Evolutionary conservation across 768 basidiomycete species (phyloP).

Genomic region (Tephrocybe sp.): DNA sequence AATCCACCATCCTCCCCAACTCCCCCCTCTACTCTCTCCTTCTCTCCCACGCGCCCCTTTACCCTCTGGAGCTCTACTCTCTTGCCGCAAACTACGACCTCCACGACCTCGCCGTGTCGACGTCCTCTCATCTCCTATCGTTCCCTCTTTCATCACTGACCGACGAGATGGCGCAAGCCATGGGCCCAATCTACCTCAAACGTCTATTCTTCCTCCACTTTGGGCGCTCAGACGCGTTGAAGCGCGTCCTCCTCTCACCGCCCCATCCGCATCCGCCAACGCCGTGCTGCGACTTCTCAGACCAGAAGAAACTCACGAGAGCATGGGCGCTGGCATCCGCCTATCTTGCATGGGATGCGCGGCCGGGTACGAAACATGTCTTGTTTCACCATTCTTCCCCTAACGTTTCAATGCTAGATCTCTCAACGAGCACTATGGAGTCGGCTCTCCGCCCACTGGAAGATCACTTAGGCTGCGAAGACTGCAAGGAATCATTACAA

Average conservation of each 20-base stretch:
- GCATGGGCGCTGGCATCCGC: constrained; percentile 84
- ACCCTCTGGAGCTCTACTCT: constrained; percentile 71
- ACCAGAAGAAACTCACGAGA: constrained; percentile 77
- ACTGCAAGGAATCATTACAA: constrained; percentile 61
- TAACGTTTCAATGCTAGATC: constrained; percentile 41
- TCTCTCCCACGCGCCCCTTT: constrained; percentile 64
- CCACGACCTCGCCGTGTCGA: constrained; percentile 71
- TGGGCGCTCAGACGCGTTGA: constrained; percentile 79
- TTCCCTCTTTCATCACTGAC: constrained; percentile 66
- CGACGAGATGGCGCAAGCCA: constrained; percentile 67
- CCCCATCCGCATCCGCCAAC: constrained; percentile 79
- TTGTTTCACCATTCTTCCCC: background rate
- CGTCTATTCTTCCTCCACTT: constrained; percentile 83
- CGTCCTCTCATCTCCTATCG: constrained; percentile 74
- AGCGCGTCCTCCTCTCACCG: constrained; percentile 72
- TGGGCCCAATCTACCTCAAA: constrained; percentile 78
- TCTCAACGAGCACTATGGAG: constrained; percentile 74
- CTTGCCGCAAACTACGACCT: constrained; percentile 68
- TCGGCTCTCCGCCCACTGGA: constrained; percentile 67
- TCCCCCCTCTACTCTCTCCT: constrained; percentile 60
- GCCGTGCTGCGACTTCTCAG: constrained; percentile 61
- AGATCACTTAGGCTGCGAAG: constrained; percentile 67
- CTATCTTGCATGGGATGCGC: constrained; percentile 82
- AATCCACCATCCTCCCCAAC: constrained; percentile 45
- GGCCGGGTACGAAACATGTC: constrained; percentile 54